Evolutionary conservation across 345 rosid species (phyloP).

Genomic region (Durio zibethinus): DNA sequence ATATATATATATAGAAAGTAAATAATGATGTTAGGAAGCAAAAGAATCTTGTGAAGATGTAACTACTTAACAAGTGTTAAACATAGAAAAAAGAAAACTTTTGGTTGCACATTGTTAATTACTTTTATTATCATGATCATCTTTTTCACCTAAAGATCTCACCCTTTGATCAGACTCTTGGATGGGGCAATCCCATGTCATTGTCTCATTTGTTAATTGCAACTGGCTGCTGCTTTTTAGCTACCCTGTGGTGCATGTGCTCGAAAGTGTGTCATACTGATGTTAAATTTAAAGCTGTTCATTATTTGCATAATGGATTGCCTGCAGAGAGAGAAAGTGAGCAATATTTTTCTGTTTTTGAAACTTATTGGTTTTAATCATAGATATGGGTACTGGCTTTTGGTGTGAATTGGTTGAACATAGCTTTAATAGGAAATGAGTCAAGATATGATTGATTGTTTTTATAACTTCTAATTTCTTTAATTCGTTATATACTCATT

Average conservation of each 20-base stretch:
- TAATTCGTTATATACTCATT: background rate
- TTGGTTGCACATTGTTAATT: background rate
- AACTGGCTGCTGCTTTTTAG: background rate
- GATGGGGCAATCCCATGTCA: no score
- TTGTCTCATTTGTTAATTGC: background rate
- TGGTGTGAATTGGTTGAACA: background rate
- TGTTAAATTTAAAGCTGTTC: background rate
- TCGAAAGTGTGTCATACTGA: background rate
- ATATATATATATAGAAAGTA: background rate
- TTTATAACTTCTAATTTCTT: background rate
- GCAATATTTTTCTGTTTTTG: background rate
- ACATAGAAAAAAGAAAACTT: background rate
- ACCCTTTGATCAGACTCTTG: no score
- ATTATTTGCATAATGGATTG: background rate
- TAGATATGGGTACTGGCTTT: background rate
- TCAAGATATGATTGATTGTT: slow-evolving; percentile 2
- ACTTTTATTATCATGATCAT: background rate
- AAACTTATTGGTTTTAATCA: background rate
- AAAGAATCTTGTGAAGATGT: background rate
- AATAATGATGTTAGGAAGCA: background rate
- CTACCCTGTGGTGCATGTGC: background rate
- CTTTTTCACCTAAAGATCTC: background rate
- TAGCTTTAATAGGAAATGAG: background rate
- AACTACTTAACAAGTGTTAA: background rate
- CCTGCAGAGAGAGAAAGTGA: background rate